Base-by-base conservation (phyloP, 2,329 filamentous ascomycete species). In the Pseudogymnoascus sp. region DNA sequence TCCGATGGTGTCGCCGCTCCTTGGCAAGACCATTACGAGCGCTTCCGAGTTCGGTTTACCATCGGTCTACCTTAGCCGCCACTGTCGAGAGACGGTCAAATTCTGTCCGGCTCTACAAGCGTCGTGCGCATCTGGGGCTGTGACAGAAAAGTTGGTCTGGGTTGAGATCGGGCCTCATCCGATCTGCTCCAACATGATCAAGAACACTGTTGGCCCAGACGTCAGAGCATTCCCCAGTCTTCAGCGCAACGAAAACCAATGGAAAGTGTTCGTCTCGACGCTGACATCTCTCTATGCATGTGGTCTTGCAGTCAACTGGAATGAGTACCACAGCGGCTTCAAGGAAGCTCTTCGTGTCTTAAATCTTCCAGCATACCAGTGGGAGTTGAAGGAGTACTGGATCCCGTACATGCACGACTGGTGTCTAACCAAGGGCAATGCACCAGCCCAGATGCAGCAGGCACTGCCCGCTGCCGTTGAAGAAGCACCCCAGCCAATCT, bases 61-160 rank as follows among this genome's bases (percentile, higher is more conserved):
- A 35, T 35, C 86, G 2, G 75, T 80, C 16, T 91, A 91, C 72
- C 80, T 91, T 19, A 80, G 82, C 61, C 81, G 82, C 43, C 85
- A 89, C 65, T 84, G 85, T n/a, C 82, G 88, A 11, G 83, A 89
- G 71, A 78, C 87, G 7, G 89, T 91, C 68, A 81, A 90, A 74
- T 88, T 35, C 12, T 11, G 33, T 12, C 10, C 33, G 33, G 33
- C 33, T 35, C 33, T 35, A 11, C 33, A 35, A 8, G 33, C 33
- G 10, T 35, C 33, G 10, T 35, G 33, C 33, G 10, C 33, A 35
- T 35, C 33, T 35, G 33, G 33, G 33, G 33, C 33, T 35, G 33
- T 35, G 7, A 35, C 33, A 35, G 33, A 35, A 35, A 84, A 87
- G 74, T 89, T 87, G 2, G 80, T 85, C 33, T 90, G 84, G 83